Evolutionary conservation across 257 asterid genomes (phyloP), one percentile per base, ranked within the genome.

Genomic region (Dorcoceras hygrometricum): DNA sequence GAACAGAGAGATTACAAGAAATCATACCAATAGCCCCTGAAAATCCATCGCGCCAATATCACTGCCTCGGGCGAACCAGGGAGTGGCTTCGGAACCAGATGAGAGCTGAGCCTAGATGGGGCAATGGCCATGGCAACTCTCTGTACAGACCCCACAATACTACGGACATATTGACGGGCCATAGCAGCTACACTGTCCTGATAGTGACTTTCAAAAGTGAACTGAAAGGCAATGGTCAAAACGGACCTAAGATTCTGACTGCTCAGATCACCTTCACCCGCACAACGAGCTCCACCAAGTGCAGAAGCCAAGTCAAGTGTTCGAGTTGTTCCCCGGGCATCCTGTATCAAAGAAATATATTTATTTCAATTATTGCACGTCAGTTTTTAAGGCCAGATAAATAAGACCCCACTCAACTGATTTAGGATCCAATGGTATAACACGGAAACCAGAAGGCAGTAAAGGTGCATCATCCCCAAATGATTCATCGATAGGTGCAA

Each of bases 401-500:
- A 23, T 32, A 59, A 50, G 63, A 62, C 58, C 71, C 29, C 71
- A 79, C 92, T 51, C 71, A 81, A 94, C 99, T 74, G 95, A 78
- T 90, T 88, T 88, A 67, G 90, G 83, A 62, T 85, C 97, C 77
- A 94, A 71, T 2, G 97, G 96, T 57, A 94, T 94, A 69, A 94
- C 95, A 39, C 91, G 97, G 67, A 94, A 94, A 14, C 99, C 99
- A 39, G 97, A 90, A 10, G 97, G 89, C 34, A 90, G 86, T 79
- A 94, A 27, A 18, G 91, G 93, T 59, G 96, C 97, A 67, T 94
- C 99, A 25, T 94, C 97, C 12, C 96, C 95, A 53, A 94, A 90
- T 16, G 96, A 85, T 71, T 88, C 99, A 51, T 90, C 96, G 14
- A 94, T 90, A 1, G 99, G 95, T 36, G 97, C 95, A 79, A 94